These are phyloP conservation scores for Nemania sp. DNA, from an alignment of 2,329 filamentous ascomycete genomes.

Conservation along the genomic window DNA sequence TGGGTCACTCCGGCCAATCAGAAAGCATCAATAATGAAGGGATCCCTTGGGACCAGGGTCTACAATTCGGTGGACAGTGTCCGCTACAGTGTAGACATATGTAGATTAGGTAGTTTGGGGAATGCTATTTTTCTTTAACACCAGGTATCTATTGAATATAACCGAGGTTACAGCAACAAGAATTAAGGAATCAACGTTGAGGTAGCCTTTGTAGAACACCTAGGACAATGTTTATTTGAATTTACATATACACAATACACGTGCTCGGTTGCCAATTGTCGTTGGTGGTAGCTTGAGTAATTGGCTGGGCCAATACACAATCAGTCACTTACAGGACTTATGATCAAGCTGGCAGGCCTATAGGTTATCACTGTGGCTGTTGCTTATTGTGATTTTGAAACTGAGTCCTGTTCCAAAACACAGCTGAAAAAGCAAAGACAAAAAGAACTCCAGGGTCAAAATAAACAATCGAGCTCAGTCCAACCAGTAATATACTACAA, in stretches of 20 bases:
- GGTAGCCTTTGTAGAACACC: too few relatives aligned
- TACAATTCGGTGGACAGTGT: slow-evolving; percentile 15
- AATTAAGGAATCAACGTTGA: background rate
- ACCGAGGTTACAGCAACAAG: background rate
- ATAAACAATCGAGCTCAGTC: background rate
- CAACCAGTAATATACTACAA: slow-evolving; percentile 19
- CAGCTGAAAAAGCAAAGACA: slow-evolving; percentile 18
- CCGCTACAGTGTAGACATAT: slow-evolving; percentile 13
- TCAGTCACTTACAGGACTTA: background rate
- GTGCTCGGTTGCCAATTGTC: too few relatives aligned
- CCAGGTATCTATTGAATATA: background rate
- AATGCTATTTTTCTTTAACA: background rate
- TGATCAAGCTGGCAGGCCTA: background rate
- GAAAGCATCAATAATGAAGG: background rate
- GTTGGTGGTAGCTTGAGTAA: background rate
- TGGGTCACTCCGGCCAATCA: slow-evolving; percentile 30
- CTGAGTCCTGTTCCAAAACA: slow-evolving; percentile 3
- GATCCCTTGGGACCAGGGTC: background rate
- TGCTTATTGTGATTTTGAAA: background rate
- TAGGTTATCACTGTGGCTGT: background rate
- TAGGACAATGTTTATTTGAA: background rate
- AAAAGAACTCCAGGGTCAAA: background rate
- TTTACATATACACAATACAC: too few relatives aligned
- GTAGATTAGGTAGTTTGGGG: background rate
- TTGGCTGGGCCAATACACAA: background rate